phyloP scores from a whole-genome alignment of 2,329 filamentous ascomycete species.

The Dactylonectria estremocensis region DNA sequence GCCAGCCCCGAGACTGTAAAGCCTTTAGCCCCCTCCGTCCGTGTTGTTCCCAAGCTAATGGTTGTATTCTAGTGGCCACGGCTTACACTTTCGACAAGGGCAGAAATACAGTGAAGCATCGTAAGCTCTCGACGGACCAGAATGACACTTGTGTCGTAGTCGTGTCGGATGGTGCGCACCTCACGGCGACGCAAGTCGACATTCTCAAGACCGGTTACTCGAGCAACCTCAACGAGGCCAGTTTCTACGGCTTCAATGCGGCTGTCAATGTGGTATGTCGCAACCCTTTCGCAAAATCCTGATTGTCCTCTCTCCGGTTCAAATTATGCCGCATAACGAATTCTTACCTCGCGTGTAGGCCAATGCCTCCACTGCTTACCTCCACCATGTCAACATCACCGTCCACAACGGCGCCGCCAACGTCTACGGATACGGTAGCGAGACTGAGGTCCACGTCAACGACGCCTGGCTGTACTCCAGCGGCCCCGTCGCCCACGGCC shows the following conservation, averaged over 20 bases:
- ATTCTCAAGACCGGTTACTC: conserved; percentile 25
- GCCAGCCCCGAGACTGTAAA: conserved; percentile 25
- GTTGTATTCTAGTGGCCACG: conserved; percentile 4
- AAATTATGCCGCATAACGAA: background rate
- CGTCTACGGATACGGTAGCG: conserved; percentile 24
- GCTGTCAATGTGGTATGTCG: conserved; percentile 27
- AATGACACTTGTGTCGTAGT: conserved; percentile 30
- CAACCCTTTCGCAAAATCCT: background rate
- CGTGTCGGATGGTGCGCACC: conserved; percentile 16
- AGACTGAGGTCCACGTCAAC: conserved; percentile 20
- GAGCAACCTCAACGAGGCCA: conserved; percentile 30
- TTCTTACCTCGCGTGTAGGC: conserved; percentile 6
- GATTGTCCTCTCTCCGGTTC: no score
- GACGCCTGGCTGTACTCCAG: conserved; percentile 26
- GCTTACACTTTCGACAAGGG: background rate
- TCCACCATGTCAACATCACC: conserved; percentile 27
- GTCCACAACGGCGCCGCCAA: conserved; percentile 29
- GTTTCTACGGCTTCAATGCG: conserved; percentile 30
- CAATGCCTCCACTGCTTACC: conserved; percentile 21
- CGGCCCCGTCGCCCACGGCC: conserved; percentile 24
- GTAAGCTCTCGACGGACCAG: conserved; percentile 3
- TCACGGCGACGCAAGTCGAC: conserved; percentile 17
- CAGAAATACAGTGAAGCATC: conserved; percentile 8
- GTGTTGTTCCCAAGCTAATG: background rate
- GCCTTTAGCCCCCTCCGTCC: background rate